Percentiles rank a stretch among this genome's conserved stretches.
phyloP scores from a whole-genome alignment of 139 green algal species.

The Coelastrella sp. region DNA sequence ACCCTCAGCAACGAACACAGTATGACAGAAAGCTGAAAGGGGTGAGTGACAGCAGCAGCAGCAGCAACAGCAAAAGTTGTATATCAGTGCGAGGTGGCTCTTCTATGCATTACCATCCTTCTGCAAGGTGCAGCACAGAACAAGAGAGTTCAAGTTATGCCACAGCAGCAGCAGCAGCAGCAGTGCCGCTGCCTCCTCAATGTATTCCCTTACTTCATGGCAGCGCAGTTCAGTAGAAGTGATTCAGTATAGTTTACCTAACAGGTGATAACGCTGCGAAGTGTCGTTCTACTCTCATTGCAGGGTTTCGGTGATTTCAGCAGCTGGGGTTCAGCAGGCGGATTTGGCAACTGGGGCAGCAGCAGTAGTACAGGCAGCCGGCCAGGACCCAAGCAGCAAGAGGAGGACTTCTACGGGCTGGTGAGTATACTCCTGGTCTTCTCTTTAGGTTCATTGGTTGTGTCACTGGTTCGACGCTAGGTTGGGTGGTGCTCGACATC shows the following conservation, averaged over 20 bases:
- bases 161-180: neutral
- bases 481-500: too few relatives aligned
- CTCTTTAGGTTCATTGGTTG: too few relatives aligned
- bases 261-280: too few relatives aligned
- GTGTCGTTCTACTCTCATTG: too few relatives aligned
- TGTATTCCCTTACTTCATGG: too few relatives aligned
- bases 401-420: constrained; percentile 52
- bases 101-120: too few relatives aligned
- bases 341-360: constrained; percentile 31
- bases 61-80: neutral
- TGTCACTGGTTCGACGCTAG: too few relatives aligned
- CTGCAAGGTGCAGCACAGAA: too few relatives aligned
- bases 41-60: constrained; percentile 16
- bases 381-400: constrained; percentile 5
- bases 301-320: constrained; percentile 37
- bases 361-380: constrained; percentile 36
- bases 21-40: constrained; percentile 56
- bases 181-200: neutral
- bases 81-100: too few relatives aligned
- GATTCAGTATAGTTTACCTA: too few relatives aligned
- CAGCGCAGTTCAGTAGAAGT: too few relatives aligned
- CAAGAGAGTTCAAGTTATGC: too few relatives aligned
- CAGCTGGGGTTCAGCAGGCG: constrained; percentile 2
- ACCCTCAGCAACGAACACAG: constrained; percentile 46
- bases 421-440: constrained; percentile 7